Evolutionary conservation across 768 basidiomycete genomes (phyloP).

Genomic region (Boletus subparvulus): DNA sequence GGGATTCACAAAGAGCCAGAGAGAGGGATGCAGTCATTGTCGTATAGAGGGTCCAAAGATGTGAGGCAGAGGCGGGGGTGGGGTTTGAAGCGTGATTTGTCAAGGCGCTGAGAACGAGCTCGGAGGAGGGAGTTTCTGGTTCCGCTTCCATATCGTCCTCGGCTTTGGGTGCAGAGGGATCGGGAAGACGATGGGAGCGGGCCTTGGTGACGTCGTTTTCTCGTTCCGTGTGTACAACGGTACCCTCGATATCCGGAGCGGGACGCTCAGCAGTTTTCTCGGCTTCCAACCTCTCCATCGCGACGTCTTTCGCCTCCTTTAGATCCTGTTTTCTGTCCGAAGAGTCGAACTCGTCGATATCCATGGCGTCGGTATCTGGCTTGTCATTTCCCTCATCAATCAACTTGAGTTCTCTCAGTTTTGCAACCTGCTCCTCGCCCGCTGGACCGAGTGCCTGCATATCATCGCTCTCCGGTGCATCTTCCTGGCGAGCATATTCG

Average conservation of each 20-base stretch:
- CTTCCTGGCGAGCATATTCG: slow-evolving; percentile 63
- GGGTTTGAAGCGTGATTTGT: slow-evolving; percentile 20
- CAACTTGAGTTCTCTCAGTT: slow-evolving; percentile 77
- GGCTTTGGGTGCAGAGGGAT: slow-evolving; percentile 30
- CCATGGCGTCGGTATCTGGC: slow-evolving; percentile 45
- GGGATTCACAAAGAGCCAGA: slow-evolving; percentile 90
- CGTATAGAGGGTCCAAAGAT: slow-evolving; percentile 91
- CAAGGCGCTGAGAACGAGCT: slow-evolving; percentile 24
- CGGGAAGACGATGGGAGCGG: slow-evolving; percentile 16
- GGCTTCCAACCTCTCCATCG: slow-evolving; percentile 27
- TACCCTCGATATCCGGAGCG: slow-evolving; percentile 43
- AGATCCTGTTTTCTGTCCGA: slow-evolving; percentile 17
- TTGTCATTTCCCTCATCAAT: slow-evolving; percentile 57
- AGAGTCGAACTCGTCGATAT: slow-evolving; percentile 38
- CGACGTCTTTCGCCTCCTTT: slow-evolving; percentile 26
- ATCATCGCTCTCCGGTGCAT: slow-evolving; percentile 64
- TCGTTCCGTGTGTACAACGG: slow-evolving; percentile 39
- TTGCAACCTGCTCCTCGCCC: slow-evolving; percentile 78
- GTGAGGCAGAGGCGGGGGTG: slow-evolving; percentile 44
- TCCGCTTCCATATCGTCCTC: slow-evolving; percentile 28
- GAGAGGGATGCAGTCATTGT: slow-evolving; percentile 89
- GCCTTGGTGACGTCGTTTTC: slow-evolving; percentile 1
- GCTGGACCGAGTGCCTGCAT: slow-evolving; percentile 92
- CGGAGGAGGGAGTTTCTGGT: slow-evolving; percentile 15
- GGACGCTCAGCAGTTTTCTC: slow-evolving; percentile 28